phyloP scores from a whole-genome alignment of 2,329 filamentous ascomycete genomes.

The Verticillium isaacii region DNA sequence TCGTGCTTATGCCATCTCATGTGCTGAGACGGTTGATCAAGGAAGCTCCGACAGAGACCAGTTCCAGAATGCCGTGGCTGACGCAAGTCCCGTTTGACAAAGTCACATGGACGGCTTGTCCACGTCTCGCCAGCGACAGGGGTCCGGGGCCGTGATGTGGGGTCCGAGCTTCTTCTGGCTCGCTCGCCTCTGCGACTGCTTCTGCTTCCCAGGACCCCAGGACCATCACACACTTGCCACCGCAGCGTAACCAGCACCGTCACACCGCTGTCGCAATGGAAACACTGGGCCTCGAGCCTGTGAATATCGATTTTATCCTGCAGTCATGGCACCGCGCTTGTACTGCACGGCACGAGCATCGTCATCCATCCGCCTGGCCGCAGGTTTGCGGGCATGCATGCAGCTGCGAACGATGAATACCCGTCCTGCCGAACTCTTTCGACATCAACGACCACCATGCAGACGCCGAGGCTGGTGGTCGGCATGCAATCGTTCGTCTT shows the following conservation, averaged over 20 bases:
- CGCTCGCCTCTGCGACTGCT: background rate
- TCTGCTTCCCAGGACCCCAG: background rate
- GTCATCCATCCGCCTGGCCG: background rate
- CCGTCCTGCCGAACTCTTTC: background rate
- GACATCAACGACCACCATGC: background rate
- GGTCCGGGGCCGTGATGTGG: background rate
- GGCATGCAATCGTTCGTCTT: background rate
- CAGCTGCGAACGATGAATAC: background rate
- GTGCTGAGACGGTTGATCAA: constrained; percentile 1
- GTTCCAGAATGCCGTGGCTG: constrained; percentile 1
- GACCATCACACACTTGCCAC: background rate
- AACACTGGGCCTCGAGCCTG: background rate
- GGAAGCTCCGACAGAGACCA: background rate
- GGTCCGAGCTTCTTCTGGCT: background rate
- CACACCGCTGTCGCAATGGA: background rate
- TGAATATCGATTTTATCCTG: background rate
- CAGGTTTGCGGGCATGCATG: background rate
- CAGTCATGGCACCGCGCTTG: background rate
- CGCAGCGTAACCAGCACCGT: background rate
- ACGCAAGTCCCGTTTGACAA: constrained; percentile 2
- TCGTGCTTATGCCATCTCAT: background rate
- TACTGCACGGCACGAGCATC: background rate
- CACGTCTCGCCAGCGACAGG: background rate
- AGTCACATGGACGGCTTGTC: background rate
- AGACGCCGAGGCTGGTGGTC: background rate